Evolutionary conservation across 2,329 filamentous ascomycete genomes (phyloP), one percentile per base, ranked within the genome.

Genomic region (Pestalotiopsis sp.): DNA sequence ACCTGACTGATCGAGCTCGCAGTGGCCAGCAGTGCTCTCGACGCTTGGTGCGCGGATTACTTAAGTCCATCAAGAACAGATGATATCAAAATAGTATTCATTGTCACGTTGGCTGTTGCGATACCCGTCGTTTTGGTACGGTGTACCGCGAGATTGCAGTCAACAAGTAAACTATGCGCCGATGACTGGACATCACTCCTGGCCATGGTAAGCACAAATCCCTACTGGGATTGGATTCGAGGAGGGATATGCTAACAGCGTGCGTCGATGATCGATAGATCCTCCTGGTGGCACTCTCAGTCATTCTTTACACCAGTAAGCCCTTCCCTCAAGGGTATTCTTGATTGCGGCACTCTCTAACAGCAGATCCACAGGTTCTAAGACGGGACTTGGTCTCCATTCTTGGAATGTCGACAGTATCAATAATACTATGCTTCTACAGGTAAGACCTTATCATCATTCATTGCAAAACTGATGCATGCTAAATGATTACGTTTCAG

Each of bases 171-270:
- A n/a, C 23, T 64, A 17, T 64, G 61, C 38, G 36, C 49, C 36
- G 61, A 64, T 27, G 61, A 64, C 20, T 64, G 61, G 61, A 49
- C 38, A 12, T 38, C 61, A 49, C 61, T 64, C 4, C 38, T 64
- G 20, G 61, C 38, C 20, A 49, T 64, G 61, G 20, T 59, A 27
- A 36, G 23, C 3, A 59, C n/a, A 14, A 4, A 12, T 3, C 17
- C 14, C 57, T 14, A 9, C 7, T n/a, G 17, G 6, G 3, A 31
- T 23, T 23, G 57, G 12, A 59, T 6, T 13, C 12, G 9, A 4
- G 25, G 25, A 36, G 25, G 3, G 17, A 59, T 59, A 13, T 59
- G 27, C 20, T 59, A 17, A 59, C 17, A 13, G 3, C 11, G 4
- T 25, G 3, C 11, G 4, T 25, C 27, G 5, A 36, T 59, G 14